Evolutionary conservation across 176 grass and related monocot species (phyloP).

Genomic region (Microstegium vimineum): DNA sequence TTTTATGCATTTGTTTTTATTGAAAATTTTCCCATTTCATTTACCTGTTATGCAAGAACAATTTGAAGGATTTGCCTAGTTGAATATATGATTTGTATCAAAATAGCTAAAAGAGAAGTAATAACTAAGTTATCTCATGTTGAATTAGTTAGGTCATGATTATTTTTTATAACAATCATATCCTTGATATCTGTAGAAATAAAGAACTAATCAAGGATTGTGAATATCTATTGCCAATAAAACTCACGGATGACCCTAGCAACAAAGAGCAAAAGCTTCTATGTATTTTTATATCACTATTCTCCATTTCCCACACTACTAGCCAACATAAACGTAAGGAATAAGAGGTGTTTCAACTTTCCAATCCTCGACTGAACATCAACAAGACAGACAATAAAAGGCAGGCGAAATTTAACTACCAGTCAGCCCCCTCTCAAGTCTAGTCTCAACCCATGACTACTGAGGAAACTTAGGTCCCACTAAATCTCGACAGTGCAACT

Average conservation of each 20-base stretch:
- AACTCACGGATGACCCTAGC: neutral
- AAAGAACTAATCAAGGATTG: too few relatives aligned
- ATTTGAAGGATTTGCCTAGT: neutral
- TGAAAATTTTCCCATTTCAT: neutral
- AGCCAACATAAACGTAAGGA: neutral
- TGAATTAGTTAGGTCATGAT: neutral
- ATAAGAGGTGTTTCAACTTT: neutral
- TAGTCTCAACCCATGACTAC: too few relatives aligned
- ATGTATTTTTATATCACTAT: neutral
- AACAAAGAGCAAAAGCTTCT: neutral
- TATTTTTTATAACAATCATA: neutral
- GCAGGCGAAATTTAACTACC: too few relatives aligned
- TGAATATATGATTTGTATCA: neutral
- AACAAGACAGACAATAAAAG: too few relatives aligned
- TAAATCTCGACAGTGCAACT: too few relatives aligned
- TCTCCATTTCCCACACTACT: neutral
- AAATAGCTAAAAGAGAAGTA: neutral
- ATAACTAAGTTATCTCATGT: neutral
- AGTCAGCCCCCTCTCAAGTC: too few relatives aligned
- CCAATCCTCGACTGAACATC: too few relatives aligned
- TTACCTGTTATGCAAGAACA: neutral
- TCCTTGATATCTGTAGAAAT: neutral
- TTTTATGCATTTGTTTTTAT: neutral
- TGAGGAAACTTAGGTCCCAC: too few relatives aligned
- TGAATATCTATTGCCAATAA: neutral